These are phyloP conservation scores for Oryza punctata DNA, from an alignment of 176 grass and related monocot genomes.

Conservation along the genomic window DNA sequence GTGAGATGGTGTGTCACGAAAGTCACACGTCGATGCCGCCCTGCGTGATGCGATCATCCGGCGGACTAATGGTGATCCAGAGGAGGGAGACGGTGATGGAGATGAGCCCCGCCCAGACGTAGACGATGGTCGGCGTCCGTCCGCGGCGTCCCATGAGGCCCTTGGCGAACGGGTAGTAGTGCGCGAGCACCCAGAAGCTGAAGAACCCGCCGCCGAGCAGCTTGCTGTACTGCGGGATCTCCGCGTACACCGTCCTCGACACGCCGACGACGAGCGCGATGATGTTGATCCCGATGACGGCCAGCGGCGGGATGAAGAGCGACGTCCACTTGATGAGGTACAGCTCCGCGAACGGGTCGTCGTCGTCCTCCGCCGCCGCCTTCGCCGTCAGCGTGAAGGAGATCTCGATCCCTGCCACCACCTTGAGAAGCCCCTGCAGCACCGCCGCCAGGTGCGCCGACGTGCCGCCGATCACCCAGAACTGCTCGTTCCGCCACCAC, in stretches of 20 bases:
- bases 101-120: conserved; percentile 77
- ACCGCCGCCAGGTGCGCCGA: conserved; percentile 73
- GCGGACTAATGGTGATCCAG: conserved; percentile 74
- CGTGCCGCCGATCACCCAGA: conserved; percentile 80
- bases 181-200: conserved; percentile 88
- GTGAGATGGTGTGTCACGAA: neutral
- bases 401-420: conserved; percentile 83
- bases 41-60: conserved; percentile 48
- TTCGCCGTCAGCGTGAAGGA: conserved; percentile 87
- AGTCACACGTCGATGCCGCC: conserved; percentile 34
- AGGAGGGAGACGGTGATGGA: conserved; percentile 77
- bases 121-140: conserved; percentile 64
- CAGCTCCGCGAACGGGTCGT: conserved; percentile 72
- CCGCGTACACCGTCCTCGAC: conserved; percentile 66
- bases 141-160: conserved; percentile 79
- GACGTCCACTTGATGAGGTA: conserved; percentile 90
- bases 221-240: conserved; percentile 91
- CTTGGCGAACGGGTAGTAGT: conserved; percentile 90
- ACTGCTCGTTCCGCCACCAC: conserved; percentile 79
- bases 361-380: conserved; percentile 67
- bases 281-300: conserved; percentile 76
- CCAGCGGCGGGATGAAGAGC: conserved; percentile 76
- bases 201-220: conserved; percentile 76
- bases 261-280: conserved; percentile 77
- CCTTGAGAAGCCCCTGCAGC: conserved; percentile 80